Evolutionary conservation across 2,329 filamentous ascomycete species (phyloP).

Genomic region (Trichoderma koningii): DNA sequence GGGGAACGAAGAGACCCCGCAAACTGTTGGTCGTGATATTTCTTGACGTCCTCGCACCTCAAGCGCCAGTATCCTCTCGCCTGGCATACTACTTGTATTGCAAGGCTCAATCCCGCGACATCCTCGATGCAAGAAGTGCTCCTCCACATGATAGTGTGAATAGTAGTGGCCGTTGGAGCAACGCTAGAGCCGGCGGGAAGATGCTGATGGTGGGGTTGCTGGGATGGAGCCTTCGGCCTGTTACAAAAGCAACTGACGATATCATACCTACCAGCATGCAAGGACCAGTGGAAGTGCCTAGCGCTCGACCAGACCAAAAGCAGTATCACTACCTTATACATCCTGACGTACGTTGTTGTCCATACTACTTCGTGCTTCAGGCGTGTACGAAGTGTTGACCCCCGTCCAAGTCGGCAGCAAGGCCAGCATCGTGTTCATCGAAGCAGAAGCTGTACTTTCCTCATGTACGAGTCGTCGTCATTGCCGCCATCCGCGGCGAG

Average conservation of each 20-base stretch:
- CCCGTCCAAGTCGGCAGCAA: background rate
- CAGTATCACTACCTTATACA: background rate
- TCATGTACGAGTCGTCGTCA: background rate
- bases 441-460: too few species aligned
- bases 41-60: background rate
- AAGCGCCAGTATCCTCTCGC: background rate
- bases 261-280: too few species aligned
- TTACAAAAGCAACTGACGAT: background rate
- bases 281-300: constrained; percentile 3
- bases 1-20: background rate
- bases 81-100: background rate
- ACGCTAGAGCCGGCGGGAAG: constrained; percentile 20
- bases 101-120: background rate
- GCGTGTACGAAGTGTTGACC: background rate
- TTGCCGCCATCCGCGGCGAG: constrained; percentile 8
- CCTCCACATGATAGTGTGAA: background rate
- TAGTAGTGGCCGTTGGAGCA: constrained; percentile 14
- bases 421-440: background rate
- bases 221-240: background rate
- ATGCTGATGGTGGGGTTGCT: constrained; percentile 19
- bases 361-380: background rate
- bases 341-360: background rate
- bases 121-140: constrained; percentile 7
- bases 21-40: background rate
- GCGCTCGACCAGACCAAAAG: background rate